Evolutionary conservation across 2,329 filamentous ascomycete genomes (phyloP).

Genomic region (Aschersonia sp.): DNA sequence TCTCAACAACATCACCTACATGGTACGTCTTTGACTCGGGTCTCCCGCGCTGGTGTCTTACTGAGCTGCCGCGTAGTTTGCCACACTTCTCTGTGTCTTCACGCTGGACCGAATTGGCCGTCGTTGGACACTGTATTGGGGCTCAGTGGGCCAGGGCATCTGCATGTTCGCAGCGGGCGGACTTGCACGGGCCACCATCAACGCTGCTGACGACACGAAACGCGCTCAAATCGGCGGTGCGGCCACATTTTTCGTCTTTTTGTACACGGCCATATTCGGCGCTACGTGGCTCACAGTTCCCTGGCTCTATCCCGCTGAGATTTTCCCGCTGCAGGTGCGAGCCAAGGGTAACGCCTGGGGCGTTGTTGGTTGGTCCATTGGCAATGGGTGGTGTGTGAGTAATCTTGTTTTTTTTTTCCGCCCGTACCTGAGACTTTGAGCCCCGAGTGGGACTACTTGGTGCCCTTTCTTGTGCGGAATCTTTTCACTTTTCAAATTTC

Average conservation of each 20-base stretch:
- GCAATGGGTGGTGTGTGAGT: conserved; percentile 47
- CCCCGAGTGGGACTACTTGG: no score
- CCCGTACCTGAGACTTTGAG: not conserved
- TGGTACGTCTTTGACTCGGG: conserved; percentile 14
- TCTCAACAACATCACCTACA: conserved; percentile 32
- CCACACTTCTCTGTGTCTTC: conserved; percentile 54
- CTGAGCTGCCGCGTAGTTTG: conserved; percentile 20
- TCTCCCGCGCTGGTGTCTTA: no score
- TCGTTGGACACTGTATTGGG: conserved; percentile 56
- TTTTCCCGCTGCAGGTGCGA: conserved; percentile 39
- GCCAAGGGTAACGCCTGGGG: conserved; percentile 45
- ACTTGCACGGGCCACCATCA: conserved; percentile 36
- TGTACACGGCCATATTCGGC: conserved; percentile 26
- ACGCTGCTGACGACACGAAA: conserved; percentile 26
- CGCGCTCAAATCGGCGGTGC: conserved; percentile 42
- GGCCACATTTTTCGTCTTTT: conserved; percentile 56
- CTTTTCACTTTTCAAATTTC: no score
- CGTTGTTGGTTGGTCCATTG: conserved; percentile 44
- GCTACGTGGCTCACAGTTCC: conserved; percentile 37
- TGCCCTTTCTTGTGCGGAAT: no score
- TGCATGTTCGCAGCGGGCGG: conserved; percentile 54
- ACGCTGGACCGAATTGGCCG: conserved; percentile 55
- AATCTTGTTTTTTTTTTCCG: not conserved
- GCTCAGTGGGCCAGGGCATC: conserved; percentile 46
- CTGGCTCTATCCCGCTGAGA: conserved; percentile 48